Conservation (phyloP, 345 rosid genomes). For the Hypericum androsaemum region DNA sequence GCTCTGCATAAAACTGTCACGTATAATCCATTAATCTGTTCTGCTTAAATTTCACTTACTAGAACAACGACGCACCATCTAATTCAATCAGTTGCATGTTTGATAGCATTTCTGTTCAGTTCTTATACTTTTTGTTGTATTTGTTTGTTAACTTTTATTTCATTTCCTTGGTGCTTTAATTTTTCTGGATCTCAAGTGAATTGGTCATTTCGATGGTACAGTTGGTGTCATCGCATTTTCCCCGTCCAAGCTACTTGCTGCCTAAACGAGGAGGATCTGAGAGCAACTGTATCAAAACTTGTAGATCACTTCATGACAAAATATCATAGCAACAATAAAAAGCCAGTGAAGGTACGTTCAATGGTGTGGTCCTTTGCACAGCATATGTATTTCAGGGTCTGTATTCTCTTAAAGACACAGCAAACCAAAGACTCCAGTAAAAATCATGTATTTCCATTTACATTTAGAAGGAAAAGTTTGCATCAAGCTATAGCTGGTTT, state of each 20-base stretch:
- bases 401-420: too few species aligned
- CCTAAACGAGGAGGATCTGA: conserved; percentile 65
- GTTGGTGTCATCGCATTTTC: conserved; percentile 94
- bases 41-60: too few species aligned
- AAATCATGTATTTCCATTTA: too few species aligned
- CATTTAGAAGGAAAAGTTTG: too few species aligned
- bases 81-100: too few species aligned
- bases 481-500: too few species aligned
- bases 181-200: conserved; percentile 5
- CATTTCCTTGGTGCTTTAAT: conserved; percentile 4
- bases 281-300: conserved; percentile 57
- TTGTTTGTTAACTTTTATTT: conserved; percentile 1
- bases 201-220: conserved; percentile 26
- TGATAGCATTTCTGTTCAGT: not conserved
- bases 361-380: not conserved
- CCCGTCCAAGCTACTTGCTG: conserved; percentile 85
- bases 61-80: too few species aligned
- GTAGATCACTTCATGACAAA: conserved; percentile 50
- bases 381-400: not conserved
- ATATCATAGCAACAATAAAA: conserved; percentile 30
- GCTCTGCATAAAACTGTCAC: too few species aligned
- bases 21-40: too few species aligned
- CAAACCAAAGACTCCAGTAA: too few species aligned
- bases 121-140: not conserved
- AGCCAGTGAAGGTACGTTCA: conserved; percentile 53